These are phyloP conservation scores for Eremochloa ophiuroides DNA, from an alignment of 176 grass and related monocot genomes.

Conservation along the genomic window DNA sequence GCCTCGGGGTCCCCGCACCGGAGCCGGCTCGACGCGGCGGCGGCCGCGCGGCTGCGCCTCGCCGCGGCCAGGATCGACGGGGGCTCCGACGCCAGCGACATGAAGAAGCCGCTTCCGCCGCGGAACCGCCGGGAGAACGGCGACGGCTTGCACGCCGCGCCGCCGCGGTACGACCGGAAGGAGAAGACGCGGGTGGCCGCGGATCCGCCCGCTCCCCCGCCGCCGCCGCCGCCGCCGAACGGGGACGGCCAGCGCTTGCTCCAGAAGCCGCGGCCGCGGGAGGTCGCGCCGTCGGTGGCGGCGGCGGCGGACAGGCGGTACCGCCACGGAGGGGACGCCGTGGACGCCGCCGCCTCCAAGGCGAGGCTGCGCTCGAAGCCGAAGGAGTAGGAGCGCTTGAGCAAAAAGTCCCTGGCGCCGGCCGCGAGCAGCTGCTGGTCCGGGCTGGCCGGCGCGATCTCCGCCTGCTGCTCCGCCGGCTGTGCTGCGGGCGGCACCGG, in stretches of 20 bases:
- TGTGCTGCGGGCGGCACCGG: neutral
- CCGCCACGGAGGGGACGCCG: constrained; percentile 58
- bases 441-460: constrained; percentile 50
- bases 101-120: constrained; percentile 43
- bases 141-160: constrained; percentile 29
- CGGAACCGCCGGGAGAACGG: constrained; percentile 59
- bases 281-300: constrained; percentile 14
- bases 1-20: constrained; percentile 93
- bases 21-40: constrained; percentile 55
- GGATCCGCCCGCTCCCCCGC: constrained; percentile 24
- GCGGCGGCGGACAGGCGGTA: constrained; percentile 39
- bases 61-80: constrained; percentile 35
- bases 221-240: constrained; percentile 36
- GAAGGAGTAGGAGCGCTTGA: constrained; percentile 84
- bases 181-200: constrained; percentile 71
- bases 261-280: constrained; percentile 58
- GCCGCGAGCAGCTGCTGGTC: neutral
- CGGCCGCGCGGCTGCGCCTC: constrained; percentile 30
- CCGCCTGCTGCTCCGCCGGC: neutral
- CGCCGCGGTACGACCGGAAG: constrained; percentile 57
- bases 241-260: constrained; percentile 96
- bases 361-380: constrained; percentile 72
- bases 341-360: constrained; percentile 52
- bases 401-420: constrained; percentile 49
- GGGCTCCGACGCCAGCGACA: constrained; percentile 53